Evolutionary conservation across 2,329 filamentous ascomycete species (phyloP), one percentile per base, ranked within the genome.

Genomic region (Neonectria hederae): DNA sequence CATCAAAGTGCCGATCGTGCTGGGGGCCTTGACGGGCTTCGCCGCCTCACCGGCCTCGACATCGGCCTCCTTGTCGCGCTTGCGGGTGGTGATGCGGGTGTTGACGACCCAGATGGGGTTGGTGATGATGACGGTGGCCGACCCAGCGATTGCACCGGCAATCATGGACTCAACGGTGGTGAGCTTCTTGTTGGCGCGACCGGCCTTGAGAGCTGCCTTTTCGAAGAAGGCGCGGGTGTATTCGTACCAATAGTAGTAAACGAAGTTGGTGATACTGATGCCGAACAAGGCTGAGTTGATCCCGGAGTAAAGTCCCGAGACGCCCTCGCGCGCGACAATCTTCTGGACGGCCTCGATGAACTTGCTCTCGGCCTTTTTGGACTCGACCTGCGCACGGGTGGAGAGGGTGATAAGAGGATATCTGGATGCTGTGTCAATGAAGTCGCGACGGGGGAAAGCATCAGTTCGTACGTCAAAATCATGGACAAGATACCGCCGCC

Each of bases 211-310:
- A 49, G 94, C 93, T 10, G 93, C 92, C 69, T 86, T 85, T 78
- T 93, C 93, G 82, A 98, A 97, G 77, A 91, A 91, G 54, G 91
- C 86, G 63, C 94, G 90, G 67, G 94, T 96, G 92, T 93, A 99
- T 83, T 99, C 96, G 81, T 98, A 99, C 95, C 93, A 99, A 86
- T 98, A 99, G 83, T 99, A 99, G 86, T 99, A 99, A 52, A 99
- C 95, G 78, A 99, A 99, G 84, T 99, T 99, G 74, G 96, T 99
- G 72, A 99, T 90, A 80, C 92, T 96, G 83, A 99, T 98, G 78
- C 96, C 96, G 80, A 99, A 97, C 49, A 99, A 86, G 55, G 96
- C 96, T 67, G 92, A 97, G 79, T 97, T 93, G 64, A 99, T 88
- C 45, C 96, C 96, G 7, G 96, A 90, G 78, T 98, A 99, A 38